phyloP scores from a whole-genome alignment of 2,329 filamentous ascomycete species.

The Alternaria sp. region DNA sequence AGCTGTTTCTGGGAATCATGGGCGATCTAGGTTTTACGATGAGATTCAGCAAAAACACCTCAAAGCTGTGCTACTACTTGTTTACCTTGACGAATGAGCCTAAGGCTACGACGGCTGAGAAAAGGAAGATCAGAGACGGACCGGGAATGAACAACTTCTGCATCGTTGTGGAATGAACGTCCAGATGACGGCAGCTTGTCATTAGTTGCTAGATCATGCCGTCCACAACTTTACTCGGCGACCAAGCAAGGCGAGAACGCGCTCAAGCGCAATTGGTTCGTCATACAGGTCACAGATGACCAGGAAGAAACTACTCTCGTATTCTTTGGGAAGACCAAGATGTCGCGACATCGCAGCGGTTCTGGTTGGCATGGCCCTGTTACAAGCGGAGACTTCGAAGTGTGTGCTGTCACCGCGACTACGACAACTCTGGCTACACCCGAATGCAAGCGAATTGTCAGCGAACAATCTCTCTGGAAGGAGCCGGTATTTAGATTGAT shows the following conservation, averaged over 20 bases:
- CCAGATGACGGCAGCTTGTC: not conserved
- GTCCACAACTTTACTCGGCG: not conserved
- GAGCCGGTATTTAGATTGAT: not conserved
- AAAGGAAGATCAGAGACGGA: constrained; percentile 79
- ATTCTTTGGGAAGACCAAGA: not conserved
- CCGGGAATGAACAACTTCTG: constrained; percentile 87
- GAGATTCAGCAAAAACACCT: constrained; percentile 72
- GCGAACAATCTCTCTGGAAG: not conserved
- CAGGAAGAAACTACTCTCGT: not conserved
- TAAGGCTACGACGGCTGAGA: constrained; percentile 61
- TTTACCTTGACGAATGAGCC: constrained; percentile 64
- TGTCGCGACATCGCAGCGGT: not conserved
- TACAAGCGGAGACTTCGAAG: not conserved
- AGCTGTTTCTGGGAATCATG: constrained; percentile 76
- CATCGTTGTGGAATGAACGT: constrained; percentile 65
- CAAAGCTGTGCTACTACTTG: constrained; percentile 88
- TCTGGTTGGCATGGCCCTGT: not conserved
- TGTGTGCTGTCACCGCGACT: not conserved
- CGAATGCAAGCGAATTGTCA: not conserved
- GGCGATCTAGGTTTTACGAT: constrained; percentile 73
- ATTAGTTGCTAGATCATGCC: not conserved
- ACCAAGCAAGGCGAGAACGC: not conserved
- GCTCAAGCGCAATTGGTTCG: not conserved
- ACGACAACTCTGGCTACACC: not conserved
- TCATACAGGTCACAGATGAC: not conserved